Percentiles rank a stretch among this genome's conserved stretches.
Conservation (phyloP, 2,329 filamentous ascomycete species). For the Penicillium italicum region DNA sequence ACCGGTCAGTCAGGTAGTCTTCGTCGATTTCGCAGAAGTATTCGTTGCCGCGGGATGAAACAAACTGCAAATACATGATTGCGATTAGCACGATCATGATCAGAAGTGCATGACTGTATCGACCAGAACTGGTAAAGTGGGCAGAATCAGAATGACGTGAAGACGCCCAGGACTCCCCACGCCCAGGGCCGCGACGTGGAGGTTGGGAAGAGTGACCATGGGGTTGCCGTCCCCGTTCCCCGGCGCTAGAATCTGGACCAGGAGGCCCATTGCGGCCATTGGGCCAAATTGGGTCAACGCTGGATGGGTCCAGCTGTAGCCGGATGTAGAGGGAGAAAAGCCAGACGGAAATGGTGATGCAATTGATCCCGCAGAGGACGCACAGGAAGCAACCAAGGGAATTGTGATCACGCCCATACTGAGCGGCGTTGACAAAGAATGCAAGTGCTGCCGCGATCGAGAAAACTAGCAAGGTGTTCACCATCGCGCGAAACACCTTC, state of each 20-base stretch:
- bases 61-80: conserved; percentile 63
- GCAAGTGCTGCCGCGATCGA: background rate
- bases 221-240: background rate
- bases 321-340: background rate
- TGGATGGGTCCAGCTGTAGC: background rate
- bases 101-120: background rate
- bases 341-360: background rate
- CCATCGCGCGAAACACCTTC: no score
- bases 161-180: background rate
- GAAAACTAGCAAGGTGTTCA: background rate
- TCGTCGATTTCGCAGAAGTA: conserved; percentile 99
- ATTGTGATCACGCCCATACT: rapidly evolving
- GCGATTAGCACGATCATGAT: conserved; percentile 3
- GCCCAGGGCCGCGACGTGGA: background rate
- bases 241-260: background rate
- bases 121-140: no score
- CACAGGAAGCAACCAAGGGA: rapidly evolving
- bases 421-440: background rate
- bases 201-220: rapidly evolving
- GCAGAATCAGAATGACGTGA: background rate
- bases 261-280: background rate
- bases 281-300: no score
- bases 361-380: background rate
- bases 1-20: conserved; percentile 95
- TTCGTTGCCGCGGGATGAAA: conserved; percentile 94